Evolutionary conservation across 352 stramenopile species (phyloP), one percentile per base, ranked within the genome.

Genomic region (Lagenidium giganteum): DNA sequence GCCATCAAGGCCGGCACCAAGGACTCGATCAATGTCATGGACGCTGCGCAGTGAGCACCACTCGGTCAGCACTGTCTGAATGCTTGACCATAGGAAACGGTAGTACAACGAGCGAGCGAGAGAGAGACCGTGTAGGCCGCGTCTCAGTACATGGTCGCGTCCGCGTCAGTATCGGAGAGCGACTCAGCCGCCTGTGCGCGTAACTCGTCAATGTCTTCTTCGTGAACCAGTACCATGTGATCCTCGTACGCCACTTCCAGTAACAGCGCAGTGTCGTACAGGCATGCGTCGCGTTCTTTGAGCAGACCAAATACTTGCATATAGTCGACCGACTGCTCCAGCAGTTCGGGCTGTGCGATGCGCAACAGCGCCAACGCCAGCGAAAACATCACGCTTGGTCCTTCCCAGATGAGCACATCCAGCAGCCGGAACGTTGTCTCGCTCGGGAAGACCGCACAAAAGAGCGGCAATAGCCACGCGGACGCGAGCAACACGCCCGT

Each of bases 381-480:
- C 6, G 72, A 54, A 36, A 88, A 83, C 8, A 84, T 59, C 2
- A 69, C 72, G 14, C 41, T 50, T 0, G 72, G 72, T 21, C 70
- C 59, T 47, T 86, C 70, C 20, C 69, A 66, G 29, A 88, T 49
- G 13, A 88, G 41, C 8, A 79, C 67, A 28, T 88, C 75, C 17
- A 88, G 47, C 22, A 85, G 52, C 8, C 71, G 65, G 35, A 83
- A 83, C 20, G 59, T 81, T 16, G 68, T 84, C 17, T 84, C 67
- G 21, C 64, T 81, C 3, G 75, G 75, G 36, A 88, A 84, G 7
- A 70, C 69, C 1, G 67, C 63, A n/a, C 72, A 84, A 37, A 76
- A 84, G 3, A 86, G 44, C 0, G 75, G 75, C 21, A 88, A 24
- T 8, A 88, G 34, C 75, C 75, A 88, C n/a, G 78, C 68, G 5